These are phyloP conservation scores for Cokeromyces recurvatus DNA, from an alignment of 371 early-diverging fungal species.

Conservation along the genomic window DNA sequence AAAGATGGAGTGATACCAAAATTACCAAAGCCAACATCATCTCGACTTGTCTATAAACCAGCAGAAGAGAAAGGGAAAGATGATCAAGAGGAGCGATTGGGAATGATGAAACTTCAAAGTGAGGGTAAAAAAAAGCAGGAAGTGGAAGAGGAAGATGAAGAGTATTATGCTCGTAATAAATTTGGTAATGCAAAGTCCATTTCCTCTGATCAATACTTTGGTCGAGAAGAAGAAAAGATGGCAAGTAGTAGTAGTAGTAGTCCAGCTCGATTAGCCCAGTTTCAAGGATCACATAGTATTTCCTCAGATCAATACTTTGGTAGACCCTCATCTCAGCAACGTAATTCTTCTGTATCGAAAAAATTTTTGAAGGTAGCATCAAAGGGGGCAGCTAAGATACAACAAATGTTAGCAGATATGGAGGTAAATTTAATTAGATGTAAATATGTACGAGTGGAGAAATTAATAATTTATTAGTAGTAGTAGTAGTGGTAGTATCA, in stretches of 20 bases:
- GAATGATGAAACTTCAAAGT: constrained; percentile 5
- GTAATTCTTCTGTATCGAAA: constrained; percentile 16
- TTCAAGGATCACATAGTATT: constrained; percentile 70
- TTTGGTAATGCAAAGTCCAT: constrained; percentile 81
- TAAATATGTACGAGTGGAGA: too few species aligned
- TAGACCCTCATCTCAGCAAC: constrained; percentile 15
- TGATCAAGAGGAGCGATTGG: constrained; percentile 6
- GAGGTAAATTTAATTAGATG: too few species aligned
- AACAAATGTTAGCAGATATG: constrained; percentile 17
- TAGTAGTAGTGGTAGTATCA: too few species aligned
- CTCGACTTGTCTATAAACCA: constrained; percentile 5
- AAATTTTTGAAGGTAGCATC: constrained; percentile 27
- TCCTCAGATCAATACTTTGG: constrained; percentile 79
- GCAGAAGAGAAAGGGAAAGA: too few species aligned
- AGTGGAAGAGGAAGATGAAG: constrained; percentile 10
- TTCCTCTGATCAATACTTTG: constrained; percentile 88
- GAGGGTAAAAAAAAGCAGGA: background rate
- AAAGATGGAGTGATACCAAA: constrained; percentile 6
- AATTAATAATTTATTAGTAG: too few species aligned
- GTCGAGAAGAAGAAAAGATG: constrained; percentile 59
- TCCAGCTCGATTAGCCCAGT: constrained; percentile 56
- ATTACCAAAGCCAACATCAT: constrained; percentile 7
- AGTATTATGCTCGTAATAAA: constrained; percentile 47
- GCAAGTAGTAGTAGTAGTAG: constrained; percentile 35
- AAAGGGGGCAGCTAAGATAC: constrained; percentile 35